Conservation (phyloP, 768 basidiomycete genomes). For the Porphyrellus cyaneotinctus region DNA sequence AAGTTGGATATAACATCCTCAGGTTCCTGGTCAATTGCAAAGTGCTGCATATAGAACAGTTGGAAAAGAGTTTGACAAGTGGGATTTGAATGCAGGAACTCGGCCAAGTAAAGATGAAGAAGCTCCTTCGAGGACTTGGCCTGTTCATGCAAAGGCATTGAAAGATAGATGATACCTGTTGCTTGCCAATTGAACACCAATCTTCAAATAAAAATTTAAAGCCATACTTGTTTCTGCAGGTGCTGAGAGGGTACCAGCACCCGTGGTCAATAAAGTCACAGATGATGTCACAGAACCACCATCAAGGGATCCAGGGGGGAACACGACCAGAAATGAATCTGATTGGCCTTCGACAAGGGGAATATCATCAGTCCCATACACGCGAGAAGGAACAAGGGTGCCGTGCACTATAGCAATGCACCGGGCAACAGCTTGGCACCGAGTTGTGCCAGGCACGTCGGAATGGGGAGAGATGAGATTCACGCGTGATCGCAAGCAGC, state of each 20-base stretch:
- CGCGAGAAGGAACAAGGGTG: slow-evolving; percentile 21
- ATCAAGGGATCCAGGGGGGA: slow-evolving; percentile 61
- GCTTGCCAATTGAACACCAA: slow-evolving; percentile 2
- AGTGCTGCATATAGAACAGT: slow-evolving; percentile 51
- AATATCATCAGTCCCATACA: slow-evolving; percentile 25
- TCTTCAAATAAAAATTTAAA: neutral
- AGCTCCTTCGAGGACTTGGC: slow-evolving; percentile 33
- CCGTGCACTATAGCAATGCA: slow-evolving; percentile 51
- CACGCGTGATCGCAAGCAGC: slow-evolving; percentile 20
- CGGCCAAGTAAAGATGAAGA: slow-evolving; percentile 55
- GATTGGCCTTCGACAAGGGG: slow-evolving; percentile 19
- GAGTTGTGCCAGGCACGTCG: neutral
- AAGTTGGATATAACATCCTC: slow-evolving; percentile 3
- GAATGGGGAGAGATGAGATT: slow-evolving; percentile 12
- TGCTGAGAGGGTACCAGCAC: slow-evolving; percentile 69
- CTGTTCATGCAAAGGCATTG: slow-evolving; percentile 41
- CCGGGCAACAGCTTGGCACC: slow-evolving; percentile 35
- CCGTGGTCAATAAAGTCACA: slow-evolving; percentile 63
- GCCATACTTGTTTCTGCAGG: slow-evolving; percentile 61
- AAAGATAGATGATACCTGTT: slow-evolving; percentile 58
- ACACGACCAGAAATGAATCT: slow-evolving; percentile 70
- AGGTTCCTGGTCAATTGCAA: slow-evolving; percentile 1
- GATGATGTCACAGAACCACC: slow-evolving; percentile 45
- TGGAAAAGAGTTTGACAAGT: slow-evolving; percentile 40
- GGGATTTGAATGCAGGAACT: slow-evolving; percentile 32